Evolutionary conservation across 2,329 filamentous ascomycete species (phyloP).

Genomic region (Hortaea werneckii): DNA sequence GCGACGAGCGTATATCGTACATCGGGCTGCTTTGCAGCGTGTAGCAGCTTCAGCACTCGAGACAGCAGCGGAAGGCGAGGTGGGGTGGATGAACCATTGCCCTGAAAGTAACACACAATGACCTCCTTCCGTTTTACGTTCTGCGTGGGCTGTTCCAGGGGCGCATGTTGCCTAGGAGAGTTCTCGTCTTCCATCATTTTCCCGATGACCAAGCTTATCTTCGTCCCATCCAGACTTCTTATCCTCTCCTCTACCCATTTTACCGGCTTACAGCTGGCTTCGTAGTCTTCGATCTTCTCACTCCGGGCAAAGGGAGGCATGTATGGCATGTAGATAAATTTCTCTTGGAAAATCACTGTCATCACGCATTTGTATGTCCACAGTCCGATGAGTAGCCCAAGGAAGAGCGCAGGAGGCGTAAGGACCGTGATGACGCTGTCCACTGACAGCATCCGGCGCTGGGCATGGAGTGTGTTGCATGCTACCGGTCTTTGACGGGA

Average conservation of each 20-base stretch:
- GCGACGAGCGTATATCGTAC: constrained; percentile 33
- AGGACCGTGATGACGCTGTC: constrained; percentile 36
- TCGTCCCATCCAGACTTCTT: constrained; percentile 53
- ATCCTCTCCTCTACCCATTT: constrained; percentile 56
- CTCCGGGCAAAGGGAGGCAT: constrained; percentile 58
- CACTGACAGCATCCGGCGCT: constrained; percentile 14
- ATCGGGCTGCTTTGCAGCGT: constrained; percentile 10
- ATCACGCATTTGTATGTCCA: constrained; percentile 59
- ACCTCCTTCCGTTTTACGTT: constrained; percentile 18
- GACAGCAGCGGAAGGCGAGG: constrained; percentile 39
- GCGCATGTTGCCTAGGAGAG: background rate
- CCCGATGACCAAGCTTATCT: constrained; percentile 51
- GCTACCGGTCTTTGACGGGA: too few species aligned
- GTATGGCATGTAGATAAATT: constrained; percentile 72
- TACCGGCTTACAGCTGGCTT: constrained; percentile 49
- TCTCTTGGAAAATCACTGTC: constrained; percentile 69
- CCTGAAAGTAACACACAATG: constrained; percentile 41
- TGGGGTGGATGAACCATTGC: constrained; percentile 37
- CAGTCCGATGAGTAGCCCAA: constrained; percentile 53
- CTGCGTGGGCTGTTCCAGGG: background rate
- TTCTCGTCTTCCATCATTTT: constrained; percentile 3
- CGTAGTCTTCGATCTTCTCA: constrained; percentile 58
- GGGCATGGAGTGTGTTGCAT: background rate
- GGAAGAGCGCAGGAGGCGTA: constrained; percentile 58
- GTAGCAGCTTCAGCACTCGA: constrained; percentile 33